Conservation (phyloP, 2,329 filamentous ascomycete genomes). For the Colletotrichum tabaci region DNA sequence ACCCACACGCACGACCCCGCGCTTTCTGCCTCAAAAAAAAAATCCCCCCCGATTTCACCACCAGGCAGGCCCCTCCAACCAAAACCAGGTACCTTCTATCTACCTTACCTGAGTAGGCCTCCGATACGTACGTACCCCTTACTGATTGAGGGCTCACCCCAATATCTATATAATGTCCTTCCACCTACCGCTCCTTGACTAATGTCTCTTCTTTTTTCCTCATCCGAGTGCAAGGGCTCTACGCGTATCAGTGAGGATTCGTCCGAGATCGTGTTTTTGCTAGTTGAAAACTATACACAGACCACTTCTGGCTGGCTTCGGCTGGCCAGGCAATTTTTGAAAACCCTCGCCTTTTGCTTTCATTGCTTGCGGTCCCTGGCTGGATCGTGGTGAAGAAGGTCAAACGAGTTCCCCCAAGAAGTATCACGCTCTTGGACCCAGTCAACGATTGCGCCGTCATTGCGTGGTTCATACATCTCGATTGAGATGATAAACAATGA, state of each 20-base stretch:
- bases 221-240: constrained; percentile 82
- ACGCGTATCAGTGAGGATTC: constrained; percentile 89
- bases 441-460: too few species aligned
- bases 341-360: constrained; percentile 61
- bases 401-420: neutral
- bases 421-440: too few species aligned
- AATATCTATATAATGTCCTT: constrained; percentile 38
- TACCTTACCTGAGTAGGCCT: too few species aligned
- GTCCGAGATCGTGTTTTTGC: constrained; percentile 91
- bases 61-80: neutral
- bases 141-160: constrained; percentile 31
- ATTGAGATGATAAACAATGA: too few species aligned
- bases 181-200: neutral
- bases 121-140: constrained; percentile 37
- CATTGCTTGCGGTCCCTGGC: constrained; percentile 62
- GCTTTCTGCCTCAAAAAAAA: constrained; percentile 11
- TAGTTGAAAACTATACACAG: constrained; percentile 89
- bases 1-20: constrained; percentile 34
- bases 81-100: neutral
- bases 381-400: constrained; percentile 66
- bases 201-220: constrained; percentile 56
- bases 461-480: too few species aligned
- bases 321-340: constrained; percentile 87
- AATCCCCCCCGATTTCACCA: neutral
- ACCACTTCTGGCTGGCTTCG: constrained; percentile 80